A percentile compares a stretch with the other conserved stretches of the same genome.
Evolutionary conservation across 2,329 filamentous ascomycete species (phyloP).

Genomic region (Harringtonia aguacate): DNA sequence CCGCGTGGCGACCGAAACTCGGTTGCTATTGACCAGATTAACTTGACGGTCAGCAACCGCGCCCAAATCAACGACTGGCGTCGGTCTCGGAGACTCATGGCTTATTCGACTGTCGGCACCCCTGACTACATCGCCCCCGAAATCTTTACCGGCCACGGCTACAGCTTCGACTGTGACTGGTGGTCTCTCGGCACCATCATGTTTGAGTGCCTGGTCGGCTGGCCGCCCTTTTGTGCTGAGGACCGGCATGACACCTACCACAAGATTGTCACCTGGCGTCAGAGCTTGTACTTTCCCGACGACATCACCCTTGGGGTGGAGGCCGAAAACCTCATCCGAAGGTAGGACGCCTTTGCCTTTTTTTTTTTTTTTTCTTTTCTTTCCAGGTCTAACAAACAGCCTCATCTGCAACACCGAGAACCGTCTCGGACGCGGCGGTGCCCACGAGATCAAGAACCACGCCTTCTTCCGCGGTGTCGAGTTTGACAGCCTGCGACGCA

Average conservation of each 20-base stretch:
- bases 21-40: constrained; percentile 94
- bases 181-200: constrained; percentile 98
- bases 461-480: constrained; percentile 95
- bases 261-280: constrained; percentile 98
- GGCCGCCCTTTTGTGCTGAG: constrained; percentile 98
- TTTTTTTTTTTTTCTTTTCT: neutral
- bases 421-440: constrained; percentile 77
- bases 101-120: constrained; percentile 95
- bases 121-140: constrained; percentile 98
- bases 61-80: constrained; percentile 98
- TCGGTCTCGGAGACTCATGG: constrained; percentile 88
- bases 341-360: constrained; percentile 42
- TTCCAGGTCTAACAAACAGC: constrained; percentile 31
- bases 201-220: constrained; percentile 97
- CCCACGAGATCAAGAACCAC: constrained; percentile 86
- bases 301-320: constrained; percentile 83
- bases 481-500: constrained; percentile 84
- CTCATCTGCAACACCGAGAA: constrained; percentile 92
- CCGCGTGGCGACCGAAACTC: constrained; percentile 77
- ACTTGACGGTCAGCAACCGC: constrained; percentile 94
- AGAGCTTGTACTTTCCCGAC: constrained; percentile 91
- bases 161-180: constrained; percentile 97
- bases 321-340: constrained; percentile 85
- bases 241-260: constrained; percentile 96
- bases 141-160: constrained; percentile 93